phyloP scores from a whole-genome alignment of 2,329 filamentous ascomycete genomes.

The Exophiala lecanii-corni region DNA sequence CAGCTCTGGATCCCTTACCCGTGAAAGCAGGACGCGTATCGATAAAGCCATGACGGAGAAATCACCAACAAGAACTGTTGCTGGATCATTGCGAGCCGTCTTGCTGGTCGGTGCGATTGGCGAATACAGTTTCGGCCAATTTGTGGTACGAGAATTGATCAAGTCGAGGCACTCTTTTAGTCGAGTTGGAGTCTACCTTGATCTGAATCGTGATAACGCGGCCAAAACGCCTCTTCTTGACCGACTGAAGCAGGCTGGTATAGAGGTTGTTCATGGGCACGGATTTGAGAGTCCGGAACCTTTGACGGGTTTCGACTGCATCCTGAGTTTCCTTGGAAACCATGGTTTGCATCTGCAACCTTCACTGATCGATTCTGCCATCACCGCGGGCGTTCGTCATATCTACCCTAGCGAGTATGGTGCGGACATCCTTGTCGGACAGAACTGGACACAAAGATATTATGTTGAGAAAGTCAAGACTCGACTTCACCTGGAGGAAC shows the following conservation, averaged over 20 bases:
- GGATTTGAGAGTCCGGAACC: constrained; percentile 1
- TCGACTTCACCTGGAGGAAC: constrained; percentile 27
- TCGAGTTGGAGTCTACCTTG: constrained; percentile 1
- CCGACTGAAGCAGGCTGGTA: not conserved
- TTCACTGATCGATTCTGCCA: constrained; percentile 37
- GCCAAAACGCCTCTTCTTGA: not conserved
- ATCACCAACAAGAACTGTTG: not conserved
- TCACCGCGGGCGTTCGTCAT: constrained; percentile 38
- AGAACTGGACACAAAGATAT: constrained; percentile 15
- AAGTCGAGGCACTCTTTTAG: constrained; percentile 1
- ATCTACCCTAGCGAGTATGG: constrained; percentile 37
- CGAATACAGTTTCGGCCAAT: constrained; percentile 2
- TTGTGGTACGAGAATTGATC: constrained; percentile 1
- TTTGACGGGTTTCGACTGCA: constrained; percentile 15
- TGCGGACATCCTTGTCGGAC: constrained; percentile 12
- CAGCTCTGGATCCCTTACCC: not conserved
- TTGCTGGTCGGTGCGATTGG: constrained; percentile 1
- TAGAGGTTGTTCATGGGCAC: not conserved
- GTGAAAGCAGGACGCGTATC: not conserved
- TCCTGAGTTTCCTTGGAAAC: constrained; percentile 17
- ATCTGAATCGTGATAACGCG: not conserved
- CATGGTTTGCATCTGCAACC: constrained; percentile 26
- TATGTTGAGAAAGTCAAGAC: constrained; percentile 30
- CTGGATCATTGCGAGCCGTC: constrained; percentile 1
- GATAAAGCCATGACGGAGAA: constrained; percentile 1